phyloP scores from a whole-genome alignment of 2,329 filamentous ascomycete genomes.

The Stemphylium lycopersici region DNA sequence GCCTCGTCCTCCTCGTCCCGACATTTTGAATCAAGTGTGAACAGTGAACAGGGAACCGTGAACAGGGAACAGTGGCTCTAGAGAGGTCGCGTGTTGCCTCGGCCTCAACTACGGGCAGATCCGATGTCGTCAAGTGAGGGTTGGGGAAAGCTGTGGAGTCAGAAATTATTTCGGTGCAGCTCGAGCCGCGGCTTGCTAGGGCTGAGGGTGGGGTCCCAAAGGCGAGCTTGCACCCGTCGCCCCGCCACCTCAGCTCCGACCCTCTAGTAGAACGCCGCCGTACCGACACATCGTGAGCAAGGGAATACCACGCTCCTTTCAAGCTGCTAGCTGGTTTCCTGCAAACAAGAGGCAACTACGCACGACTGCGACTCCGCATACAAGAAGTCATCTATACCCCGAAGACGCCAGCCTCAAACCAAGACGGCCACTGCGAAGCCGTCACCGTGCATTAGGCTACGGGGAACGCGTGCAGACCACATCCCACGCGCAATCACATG shows the following conservation, averaged over 20 bases:
- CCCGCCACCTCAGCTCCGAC: slow-evolving; percentile 10
- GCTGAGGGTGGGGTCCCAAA: slow-evolving; percentile 31
- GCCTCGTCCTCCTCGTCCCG: slow-evolving; percentile 44
- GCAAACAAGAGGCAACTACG: too few species aligned
- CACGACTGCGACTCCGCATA: not conserved
- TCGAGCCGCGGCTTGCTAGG: slow-evolving; percentile 17
- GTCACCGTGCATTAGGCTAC: slow-evolving; percentile 11
- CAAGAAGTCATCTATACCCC: not conserved
- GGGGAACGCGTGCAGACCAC: slow-evolving; percentile 17
- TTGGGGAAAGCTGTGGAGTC: slow-evolving; percentile 18
- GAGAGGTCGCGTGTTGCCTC: not conserved
- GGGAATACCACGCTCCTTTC: not conserved
- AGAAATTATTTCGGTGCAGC: slow-evolving; percentile 26
- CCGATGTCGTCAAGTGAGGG: slow-evolving; percentile 2
- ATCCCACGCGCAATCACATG: slow-evolving; percentile 39
- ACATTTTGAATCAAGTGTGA: slow-evolving; percentile 17
- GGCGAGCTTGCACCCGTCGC: slow-evolving; percentile 15
- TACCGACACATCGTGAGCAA: not conserved
- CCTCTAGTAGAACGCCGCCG: not conserved
- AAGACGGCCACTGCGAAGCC: not conserved
- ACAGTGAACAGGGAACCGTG: too few species aligned
- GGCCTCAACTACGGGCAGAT: not conserved
- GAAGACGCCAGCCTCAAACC: not conserved
- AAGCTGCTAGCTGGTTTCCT: too few species aligned
- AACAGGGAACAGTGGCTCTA: too few species aligned